Evolutionary conservation across 352 stramenopile species (phyloP), one percentile per base, ranked within the genome.

Genomic region (Globisporangium apiculatum): DNA sequence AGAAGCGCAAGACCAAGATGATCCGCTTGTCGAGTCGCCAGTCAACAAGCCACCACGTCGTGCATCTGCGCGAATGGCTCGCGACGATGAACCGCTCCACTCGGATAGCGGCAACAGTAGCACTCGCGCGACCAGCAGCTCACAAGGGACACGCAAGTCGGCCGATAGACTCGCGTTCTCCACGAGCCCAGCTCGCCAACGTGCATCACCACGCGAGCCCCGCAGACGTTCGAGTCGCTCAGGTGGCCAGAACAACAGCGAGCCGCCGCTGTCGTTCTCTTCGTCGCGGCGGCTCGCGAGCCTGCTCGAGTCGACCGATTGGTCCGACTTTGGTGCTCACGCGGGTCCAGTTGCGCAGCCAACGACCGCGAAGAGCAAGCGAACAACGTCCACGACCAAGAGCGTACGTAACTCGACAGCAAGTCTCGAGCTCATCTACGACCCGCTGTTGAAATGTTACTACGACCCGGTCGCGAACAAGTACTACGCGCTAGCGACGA

Each of bases 361-460:
- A 35, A 49, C 45, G 15, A n/a, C 24, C 45, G 3, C 45, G 14
- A 36, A n/a, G 14, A 35, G 45, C n/a, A 49, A 17, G 14, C 14
- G 14, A 35, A n/a, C n/a, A 49, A 17, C 15, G 7, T 35, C 45
- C 7, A 37, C 17, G 40, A 37, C 17, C 4, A 17, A 14, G 3
- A 56, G 8, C 55, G 15, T 17, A 12, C 6, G 4, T 17, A 46
- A 48, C 47, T 40, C 41, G n/a, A 12, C 11, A 15, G 36, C 24
- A 47, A 55, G 64, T 51, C 53, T 94, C 54, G 86, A 96, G 53
- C 62, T 96, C 48, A 69, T 96, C 38, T 96, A 92, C 55, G 84
- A 96, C 40, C 81, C 86, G 37, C 73, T 91, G 41, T 52, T 94
- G 64, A 72, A 82, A 15, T 96, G 86, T 58, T 96, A 94, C 68